phyloP scores from a whole-genome alignment of 2,329 filamentous ascomycete genomes.

The Xylogone sp. region DNA sequence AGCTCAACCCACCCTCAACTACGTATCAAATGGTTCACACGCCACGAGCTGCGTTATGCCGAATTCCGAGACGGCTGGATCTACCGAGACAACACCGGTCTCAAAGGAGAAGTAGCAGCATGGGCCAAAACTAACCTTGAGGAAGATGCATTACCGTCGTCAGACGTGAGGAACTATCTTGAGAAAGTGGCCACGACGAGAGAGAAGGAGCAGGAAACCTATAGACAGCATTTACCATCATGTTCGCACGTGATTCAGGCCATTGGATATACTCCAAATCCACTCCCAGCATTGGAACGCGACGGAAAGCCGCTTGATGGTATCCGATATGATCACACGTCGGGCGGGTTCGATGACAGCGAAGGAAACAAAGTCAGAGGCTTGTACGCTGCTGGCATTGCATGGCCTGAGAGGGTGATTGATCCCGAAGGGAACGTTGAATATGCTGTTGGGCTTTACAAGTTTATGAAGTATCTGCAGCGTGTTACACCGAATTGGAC shows the following conservation, averaged over 20 bases:
- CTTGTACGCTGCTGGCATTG: conserved; percentile 59
- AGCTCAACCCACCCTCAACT: conserved; percentile 47
- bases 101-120: conserved; percentile 57
- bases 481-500: conserved; percentile 49
- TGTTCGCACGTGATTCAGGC: conserved; percentile 55
- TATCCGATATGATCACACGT: conserved; percentile 30
- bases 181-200: conserved; percentile 22
- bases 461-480: conserved; percentile 62
- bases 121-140: conserved; percentile 59
- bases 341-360: conserved; percentile 44
- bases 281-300: conserved; percentile 42
- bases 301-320: conserved; percentile 16
- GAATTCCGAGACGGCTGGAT: conserved; percentile 61
- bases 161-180: conserved; percentile 22
- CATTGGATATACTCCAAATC: conserved; percentile 51
- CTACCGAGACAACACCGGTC: conserved; percentile 59
- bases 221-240: conserved; percentile 40
- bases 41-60: conserved; percentile 58
- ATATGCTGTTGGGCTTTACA: conserved; percentile 58
- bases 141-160: conserved; percentile 37
- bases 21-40: conserved; percentile 57
- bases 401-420: conserved; percentile 56
- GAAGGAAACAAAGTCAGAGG: conserved; percentile 41
- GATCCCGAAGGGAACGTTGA: conserved; percentile 61
- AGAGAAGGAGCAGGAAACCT: conserved; percentile 39